Percentiles rank a stretch among this genome's conserved stretches.
Evolutionary conservation across 2,329 filamentous ascomycete genomes (phyloP).

Genomic region (Metarhizium anisopliae): DNA sequence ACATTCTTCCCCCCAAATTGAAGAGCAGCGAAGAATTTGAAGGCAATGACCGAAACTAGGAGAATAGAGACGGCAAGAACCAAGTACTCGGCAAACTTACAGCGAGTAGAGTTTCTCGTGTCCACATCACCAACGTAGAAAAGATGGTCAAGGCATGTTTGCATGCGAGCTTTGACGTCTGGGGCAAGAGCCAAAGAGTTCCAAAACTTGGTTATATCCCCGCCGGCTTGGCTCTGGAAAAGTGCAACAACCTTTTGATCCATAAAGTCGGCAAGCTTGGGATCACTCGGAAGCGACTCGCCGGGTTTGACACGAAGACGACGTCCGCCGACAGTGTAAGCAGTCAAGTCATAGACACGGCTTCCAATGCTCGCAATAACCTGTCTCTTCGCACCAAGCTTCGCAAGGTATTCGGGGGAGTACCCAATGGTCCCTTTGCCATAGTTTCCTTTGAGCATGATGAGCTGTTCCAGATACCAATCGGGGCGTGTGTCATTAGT

Average conservation of each 20-base stretch:
- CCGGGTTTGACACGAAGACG: slow-evolving; percentile 49
- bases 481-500: slow-evolving; percentile 75
- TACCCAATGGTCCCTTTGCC: slow-evolving; percentile 85
- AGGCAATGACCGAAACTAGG: slow-evolving; percentile 71
- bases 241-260: slow-evolving; percentile 61
- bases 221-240: slow-evolving; percentile 67
- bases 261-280: slow-evolving; percentile 70
- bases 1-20: slow-evolving; percentile 88
- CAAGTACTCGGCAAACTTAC: slow-evolving; percentile 83
- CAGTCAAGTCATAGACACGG: slow-evolving; percentile 82
- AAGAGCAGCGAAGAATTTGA: slow-evolving; percentile 95
- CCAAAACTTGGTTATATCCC: slow-evolving; percentile 80
- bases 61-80: slow-evolving; percentile 76
- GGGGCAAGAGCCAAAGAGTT: slow-evolving; percentile 53
- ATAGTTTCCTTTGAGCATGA: slow-evolving; percentile 66
- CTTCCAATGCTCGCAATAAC: slow-evolving; percentile 70
- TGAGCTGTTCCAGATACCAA: slow-evolving; percentile 89
- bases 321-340: slow-evolving; percentile 70
- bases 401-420: slow-evolving; percentile 66
- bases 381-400: slow-evolving; percentile 52
- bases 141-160: slow-evolving; percentile 80
- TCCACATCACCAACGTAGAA: slow-evolving; percentile 92
- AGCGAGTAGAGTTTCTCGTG: slow-evolving; percentile 76
- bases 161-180: slow-evolving; percentile 56
- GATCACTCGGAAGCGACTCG: slow-evolving; percentile 33